These are phyloP conservation scores for Aspergillus wentii DNA, from an alignment of 495 filamentous ascomycete genomes.

Conservation along the genomic window DNA sequence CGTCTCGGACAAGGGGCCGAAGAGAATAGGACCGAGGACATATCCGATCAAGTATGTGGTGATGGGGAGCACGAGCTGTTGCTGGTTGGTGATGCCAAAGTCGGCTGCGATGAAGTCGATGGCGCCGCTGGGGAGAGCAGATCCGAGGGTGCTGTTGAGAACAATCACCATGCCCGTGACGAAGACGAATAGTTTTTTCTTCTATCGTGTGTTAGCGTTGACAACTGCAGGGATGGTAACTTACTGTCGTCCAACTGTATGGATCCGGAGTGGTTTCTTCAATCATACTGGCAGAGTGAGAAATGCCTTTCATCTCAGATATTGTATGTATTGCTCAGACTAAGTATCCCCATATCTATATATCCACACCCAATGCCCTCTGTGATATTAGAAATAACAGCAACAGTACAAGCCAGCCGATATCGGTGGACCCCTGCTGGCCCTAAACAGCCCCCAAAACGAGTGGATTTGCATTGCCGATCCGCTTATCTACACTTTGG, in stretches of 20 bases:
- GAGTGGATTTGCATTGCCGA: too few relatives aligned
- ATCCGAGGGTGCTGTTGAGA: constrained; percentile 71
- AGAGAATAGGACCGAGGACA: constrained; percentile 57
- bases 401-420: too few relatives aligned
- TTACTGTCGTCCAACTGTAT: too few relatives aligned
- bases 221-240: not conserved
- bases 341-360: too few relatives aligned
- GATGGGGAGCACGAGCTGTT: constrained; percentile 63
- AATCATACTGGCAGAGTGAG: too few relatives aligned
- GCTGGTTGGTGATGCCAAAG: constrained; percentile 53
- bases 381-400: too few relatives aligned
- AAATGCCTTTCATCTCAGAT: too few relatives aligned
- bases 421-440: too few relatives aligned
- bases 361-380: too few relatives aligned
- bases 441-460: too few relatives aligned
- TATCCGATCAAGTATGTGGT: constrained; percentile 71
- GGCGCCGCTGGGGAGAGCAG: constrained; percentile 60
- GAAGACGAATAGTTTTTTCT: constrained; percentile 53
- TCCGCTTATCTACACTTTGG: not conserved
- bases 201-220: constrained; percentile 18
- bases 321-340: too few relatives aligned
- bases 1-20: constrained; percentile 65
- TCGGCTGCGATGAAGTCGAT: constrained; percentile 51
- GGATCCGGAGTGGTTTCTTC: too few relatives aligned
- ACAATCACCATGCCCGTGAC: constrained; percentile 57